phyloP scores from a whole-genome alignment of 164 flowering plant species.

The Magnolia sinica region DNA sequence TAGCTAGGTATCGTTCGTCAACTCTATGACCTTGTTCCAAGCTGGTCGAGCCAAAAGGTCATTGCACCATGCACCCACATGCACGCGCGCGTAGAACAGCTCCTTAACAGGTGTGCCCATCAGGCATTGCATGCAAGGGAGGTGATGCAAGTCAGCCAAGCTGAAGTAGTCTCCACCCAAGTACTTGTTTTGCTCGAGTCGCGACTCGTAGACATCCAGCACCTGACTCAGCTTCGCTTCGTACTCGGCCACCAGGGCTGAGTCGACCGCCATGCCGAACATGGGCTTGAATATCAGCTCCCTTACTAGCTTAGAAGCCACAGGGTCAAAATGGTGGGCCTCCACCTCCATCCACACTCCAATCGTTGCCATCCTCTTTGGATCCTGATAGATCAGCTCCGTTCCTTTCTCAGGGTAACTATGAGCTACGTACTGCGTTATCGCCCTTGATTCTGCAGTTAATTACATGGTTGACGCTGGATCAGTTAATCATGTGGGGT shows the following conservation, averaged over 20 bases:
- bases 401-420: constrained; percentile 13
- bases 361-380: constrained; percentile 13
- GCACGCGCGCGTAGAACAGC: constrained; percentile 37
- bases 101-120: constrained; percentile 44
- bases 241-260: constrained; percentile 25
- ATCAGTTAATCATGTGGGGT: background rate
- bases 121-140: constrained; percentile 40
- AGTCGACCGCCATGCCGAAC: constrained; percentile 34
- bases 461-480: background rate
- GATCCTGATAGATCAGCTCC: constrained; percentile 6
- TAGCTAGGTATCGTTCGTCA: background rate
- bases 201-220: constrained; percentile 57
- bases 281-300: constrained; percentile 37
- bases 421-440: constrained; percentile 13
- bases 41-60: constrained; percentile 40
- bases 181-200: constrained; percentile 43
- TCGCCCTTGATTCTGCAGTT: constrained; percentile 22
- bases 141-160: constrained; percentile 57
- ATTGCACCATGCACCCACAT: constrained; percentile 65
- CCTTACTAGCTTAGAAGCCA: constrained; percentile 32
- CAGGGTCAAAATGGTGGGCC: constrained; percentile 48
- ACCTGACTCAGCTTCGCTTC: constrained; percentile 48
- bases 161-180: constrained; percentile 53
- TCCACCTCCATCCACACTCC: constrained; percentile 64
- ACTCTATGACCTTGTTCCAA: constrained; percentile 23